A percentile compares a stretch with the other conserved stretches of the same genome.
Conservation (phyloP, 257 asterid species). For the Lycium ferocissimum region DNA sequence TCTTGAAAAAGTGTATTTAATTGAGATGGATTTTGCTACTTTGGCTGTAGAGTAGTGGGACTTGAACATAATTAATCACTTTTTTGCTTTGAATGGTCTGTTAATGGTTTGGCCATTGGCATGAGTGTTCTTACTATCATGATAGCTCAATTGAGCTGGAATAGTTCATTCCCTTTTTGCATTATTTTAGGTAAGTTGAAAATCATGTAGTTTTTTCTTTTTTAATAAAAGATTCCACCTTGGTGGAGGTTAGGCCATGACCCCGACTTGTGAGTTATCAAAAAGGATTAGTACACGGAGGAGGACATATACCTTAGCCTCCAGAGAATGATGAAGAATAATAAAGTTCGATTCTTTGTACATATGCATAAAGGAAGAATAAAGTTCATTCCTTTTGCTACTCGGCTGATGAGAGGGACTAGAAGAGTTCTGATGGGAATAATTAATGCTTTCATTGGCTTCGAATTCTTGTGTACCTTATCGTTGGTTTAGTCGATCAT, state of each 20-base stretch:
- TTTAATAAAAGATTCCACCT: no score
- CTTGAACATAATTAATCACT: neutral
- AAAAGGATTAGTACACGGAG: no score
- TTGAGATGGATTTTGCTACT: no score
- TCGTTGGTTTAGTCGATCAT: neutral
- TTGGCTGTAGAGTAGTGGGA: neutral
- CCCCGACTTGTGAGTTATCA: no score
- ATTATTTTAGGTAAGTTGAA: neutral
- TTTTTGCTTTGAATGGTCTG: neutral
- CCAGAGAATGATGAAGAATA: no score
- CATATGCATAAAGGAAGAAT: no score
- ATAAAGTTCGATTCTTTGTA: no score
- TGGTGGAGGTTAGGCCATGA: no score
- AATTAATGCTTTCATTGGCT: neutral
- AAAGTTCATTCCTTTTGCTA: no score
- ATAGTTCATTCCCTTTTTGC: neutral
- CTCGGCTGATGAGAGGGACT: no score
- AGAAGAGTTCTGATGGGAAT: neutral
- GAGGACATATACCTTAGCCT: no score
- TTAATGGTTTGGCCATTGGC: neutral
- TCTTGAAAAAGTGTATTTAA: neutral
- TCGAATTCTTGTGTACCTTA: neutral
- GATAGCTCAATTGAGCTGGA: neutral
- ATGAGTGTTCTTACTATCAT: neutral
- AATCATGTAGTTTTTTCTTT: neutral